Evolutionary conservation across 331 rosid genomes (phyloP), one percentile per base, ranked within the genome.

Genomic region (Pyracantha coccinea): DNA sequence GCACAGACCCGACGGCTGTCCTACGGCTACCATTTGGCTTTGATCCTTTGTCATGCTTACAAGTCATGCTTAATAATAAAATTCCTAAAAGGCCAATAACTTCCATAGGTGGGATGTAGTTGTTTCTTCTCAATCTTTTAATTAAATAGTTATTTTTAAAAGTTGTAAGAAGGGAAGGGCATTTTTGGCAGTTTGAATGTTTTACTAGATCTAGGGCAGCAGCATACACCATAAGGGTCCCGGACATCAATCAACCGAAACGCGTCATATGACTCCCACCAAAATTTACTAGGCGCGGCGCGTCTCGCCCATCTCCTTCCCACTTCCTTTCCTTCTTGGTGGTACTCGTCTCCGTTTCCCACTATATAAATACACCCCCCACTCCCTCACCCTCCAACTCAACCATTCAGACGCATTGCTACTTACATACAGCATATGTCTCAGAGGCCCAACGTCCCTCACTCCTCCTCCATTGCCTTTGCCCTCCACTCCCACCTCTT

Each of bases 371-470:
- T 35, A 35, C 12, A 21, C 14, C 31, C 17, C 53, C 27, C 0
- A 0, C 24, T 2, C 58, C 2, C 6, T 71, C 41, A 28, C 3
- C 44, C n/a, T 15, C 2, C 14, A 35, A 45, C 53, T 66, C 20
- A 29, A 21, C 53, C 44, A 28, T 52, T 52, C 69, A 7, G 23
- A 52, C 44, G 7, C 57, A 64, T 21, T 71, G 5, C 7, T 3
- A 3, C 5, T 57, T 5, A 38, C 45, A 38, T 9, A 38, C 14
- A 38, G 86, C 91, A 66, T 87, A 88, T 86, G 91, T 86, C 91
- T 86, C 91, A 90, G 38, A 88, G 90, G 85, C 82, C 85, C 25
- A 45, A 61, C 66, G 84, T 88, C 55, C 90, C 93, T 6, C 96
- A 88, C 77, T 89, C 88, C 23, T 87, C 89, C 21, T 88, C 92